Conservation (phyloP, 139 green algal genomes). For the Micractinium conductrix region DNA sequence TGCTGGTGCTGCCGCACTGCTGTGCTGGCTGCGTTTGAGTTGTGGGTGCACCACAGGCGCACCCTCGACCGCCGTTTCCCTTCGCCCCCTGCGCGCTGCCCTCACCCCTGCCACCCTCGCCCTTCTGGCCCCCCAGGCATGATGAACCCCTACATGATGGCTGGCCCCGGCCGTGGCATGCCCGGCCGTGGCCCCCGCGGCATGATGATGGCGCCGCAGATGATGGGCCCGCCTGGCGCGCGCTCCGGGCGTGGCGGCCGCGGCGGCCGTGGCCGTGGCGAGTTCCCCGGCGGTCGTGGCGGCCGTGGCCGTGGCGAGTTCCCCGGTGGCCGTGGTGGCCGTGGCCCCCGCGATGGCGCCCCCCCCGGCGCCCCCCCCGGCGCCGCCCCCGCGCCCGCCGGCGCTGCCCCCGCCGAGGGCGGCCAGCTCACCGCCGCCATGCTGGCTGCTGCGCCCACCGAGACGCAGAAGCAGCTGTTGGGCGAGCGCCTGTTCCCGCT, state of each 20-base stretch:
- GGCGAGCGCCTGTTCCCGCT: conserved; percentile 91
- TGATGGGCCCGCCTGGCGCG: conserved; percentile 28
- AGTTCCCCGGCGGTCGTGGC: background rate
- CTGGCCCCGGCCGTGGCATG: conserved; percentile 37
- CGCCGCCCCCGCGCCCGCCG: conserved; percentile 8
- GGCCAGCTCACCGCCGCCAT: conserved; percentile 66
- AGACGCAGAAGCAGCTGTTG: conserved; percentile 92
- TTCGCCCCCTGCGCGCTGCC: background rate
- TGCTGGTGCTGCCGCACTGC: too few relatives aligned
- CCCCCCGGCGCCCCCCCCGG: conserved; percentile 26
- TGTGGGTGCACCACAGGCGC: too few relatives aligned
- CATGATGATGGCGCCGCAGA: conserved; percentile 35
- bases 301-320: conserved; percentile 1
- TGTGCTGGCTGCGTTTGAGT: too few relatives aligned
- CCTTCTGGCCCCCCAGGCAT: conserved; percentile 22
- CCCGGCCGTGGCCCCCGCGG: conserved; percentile 36
- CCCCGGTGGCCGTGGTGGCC: conserved; percentile 36
- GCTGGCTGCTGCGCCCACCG: conserved; percentile 78
- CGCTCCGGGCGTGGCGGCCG: conserved; percentile 20
- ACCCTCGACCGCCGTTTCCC: background rate
- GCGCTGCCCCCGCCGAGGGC: conserved; percentile 43
- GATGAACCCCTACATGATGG: conserved; percentile 54
- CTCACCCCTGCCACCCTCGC: too few relatives aligned
- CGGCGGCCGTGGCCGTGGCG: conserved; percentile 27
- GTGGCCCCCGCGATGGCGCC: conserved; percentile 39